Evolutionary conservation across 2,329 filamentous ascomycete species (phyloP).

Genomic region (Exophiala spinifera): DNA sequence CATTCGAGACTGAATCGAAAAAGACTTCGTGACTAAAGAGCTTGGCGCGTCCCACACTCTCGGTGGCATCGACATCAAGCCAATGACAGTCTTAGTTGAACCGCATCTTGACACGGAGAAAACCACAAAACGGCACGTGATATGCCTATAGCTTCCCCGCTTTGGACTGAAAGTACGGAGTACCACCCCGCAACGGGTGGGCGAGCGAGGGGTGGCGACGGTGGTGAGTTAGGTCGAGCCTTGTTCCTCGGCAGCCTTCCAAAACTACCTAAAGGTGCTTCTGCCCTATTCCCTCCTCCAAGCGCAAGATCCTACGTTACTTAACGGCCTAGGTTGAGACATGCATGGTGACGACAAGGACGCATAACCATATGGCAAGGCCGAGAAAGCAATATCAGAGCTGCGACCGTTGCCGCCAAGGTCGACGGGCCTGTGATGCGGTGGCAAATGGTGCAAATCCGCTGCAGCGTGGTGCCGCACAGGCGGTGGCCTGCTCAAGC

Average conservation of each 20-base stretch:
- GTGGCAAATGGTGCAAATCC: conserved; percentile 9
- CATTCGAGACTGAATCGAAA: conserved; percentile 5
- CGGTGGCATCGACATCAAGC: conserved; percentile 1
- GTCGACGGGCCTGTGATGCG: conserved; percentile 12
- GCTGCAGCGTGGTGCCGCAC: conserved; percentile 3
- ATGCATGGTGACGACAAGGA: conserved; percentile 3
- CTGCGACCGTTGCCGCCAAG: conserved; percentile 10
- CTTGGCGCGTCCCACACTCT: background rate
- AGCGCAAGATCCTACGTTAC: conserved; percentile 1
- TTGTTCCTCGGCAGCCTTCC: background rate
- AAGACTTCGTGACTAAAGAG: background rate
- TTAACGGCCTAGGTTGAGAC: conserved; percentile 1
- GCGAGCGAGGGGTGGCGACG: conserved; percentile 4
- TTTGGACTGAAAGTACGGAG: conserved; percentile 1
- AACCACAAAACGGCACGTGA: conserved; percentile 5
- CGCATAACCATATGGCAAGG: conserved; percentile 5
- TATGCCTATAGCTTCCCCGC: conserved; percentile 3
- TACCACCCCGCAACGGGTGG: conserved; percentile 3
- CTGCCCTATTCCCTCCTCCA: conserved; percentile 3
- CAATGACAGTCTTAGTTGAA: conserved; percentile 5
- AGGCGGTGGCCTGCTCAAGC: conserved; percentile 9
- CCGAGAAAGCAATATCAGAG: conserved; percentile 11
- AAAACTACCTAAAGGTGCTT: conserved; percentile 4
- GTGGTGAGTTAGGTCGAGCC: conserved; percentile 2
- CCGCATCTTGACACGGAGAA: conserved; percentile 2